Percentiles rank a stretch among this genome's conserved stretches.
phyloP scores from a whole-genome alignment of 1,284 basidiomycete species.

The Ganoderma sinense region DNA sequence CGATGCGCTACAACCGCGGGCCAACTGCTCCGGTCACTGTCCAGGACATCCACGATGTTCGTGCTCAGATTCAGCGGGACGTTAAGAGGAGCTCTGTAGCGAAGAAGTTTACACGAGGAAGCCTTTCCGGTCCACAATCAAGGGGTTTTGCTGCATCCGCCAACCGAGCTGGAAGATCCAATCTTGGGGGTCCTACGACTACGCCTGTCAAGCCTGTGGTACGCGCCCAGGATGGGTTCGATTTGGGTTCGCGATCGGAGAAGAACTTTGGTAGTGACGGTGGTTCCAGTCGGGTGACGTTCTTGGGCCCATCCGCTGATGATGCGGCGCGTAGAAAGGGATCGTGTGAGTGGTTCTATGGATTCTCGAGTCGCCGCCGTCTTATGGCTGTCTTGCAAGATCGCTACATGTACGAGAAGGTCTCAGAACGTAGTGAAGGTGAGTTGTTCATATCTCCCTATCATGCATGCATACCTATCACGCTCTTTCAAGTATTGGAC shows the following conservation, averaged over 20 bases:
- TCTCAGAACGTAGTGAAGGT: conserved; percentile 85
- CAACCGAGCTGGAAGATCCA: conserved; percentile 29
- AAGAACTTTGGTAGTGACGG: conserved; percentile 29
- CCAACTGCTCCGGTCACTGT: conserved; percentile 52
- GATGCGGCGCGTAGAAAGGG: conserved; percentile 51
- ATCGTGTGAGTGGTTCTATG: conserved; percentile 55
- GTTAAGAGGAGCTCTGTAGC: conserved; percentile 49
- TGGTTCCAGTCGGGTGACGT: conserved; percentile 51
- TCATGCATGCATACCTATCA: neutral
- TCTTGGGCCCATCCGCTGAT: conserved; percentile 54
- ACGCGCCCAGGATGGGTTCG: conserved; percentile 30
- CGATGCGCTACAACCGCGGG: conserved; percentile 50
- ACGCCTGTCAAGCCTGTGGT: conserved; percentile 21
- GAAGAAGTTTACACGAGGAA: conserved; percentile 42
- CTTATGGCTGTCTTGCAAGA: conserved; percentile 50
- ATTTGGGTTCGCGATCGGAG: conserved; percentile 17
- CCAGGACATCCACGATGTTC: conserved; percentile 61
- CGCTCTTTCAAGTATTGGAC: conserved; percentile 67
- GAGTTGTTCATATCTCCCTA: conserved; percentile 25
- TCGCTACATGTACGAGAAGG: conserved; percentile 94
- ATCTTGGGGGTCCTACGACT: neutral
- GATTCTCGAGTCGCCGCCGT: neutral
- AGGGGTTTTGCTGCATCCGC: conserved; percentile 21
- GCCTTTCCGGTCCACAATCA: conserved; percentile 29
- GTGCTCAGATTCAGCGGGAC: conserved; percentile 60